A percentile compares a stretch with the other conserved stretches of the same genome.
Evolutionary conservation across 2,329 filamentous ascomycete genomes (phyloP).

Genomic region (Rhinocladiella mackenziei): DNA sequence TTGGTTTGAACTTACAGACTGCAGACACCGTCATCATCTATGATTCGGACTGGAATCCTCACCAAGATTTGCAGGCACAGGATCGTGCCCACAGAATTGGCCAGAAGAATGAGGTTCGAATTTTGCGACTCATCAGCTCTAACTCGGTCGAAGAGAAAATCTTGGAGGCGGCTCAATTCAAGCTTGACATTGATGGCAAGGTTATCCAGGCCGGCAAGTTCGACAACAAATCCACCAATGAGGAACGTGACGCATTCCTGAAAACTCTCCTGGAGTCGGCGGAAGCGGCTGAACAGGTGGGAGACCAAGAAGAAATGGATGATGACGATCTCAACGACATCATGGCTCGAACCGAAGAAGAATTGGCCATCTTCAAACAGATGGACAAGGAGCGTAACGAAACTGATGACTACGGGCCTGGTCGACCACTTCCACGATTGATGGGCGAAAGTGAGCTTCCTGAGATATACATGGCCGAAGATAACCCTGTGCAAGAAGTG

Average conservation of each 20-base stretch:
- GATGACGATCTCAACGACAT: slow-evolving; percentile 96
- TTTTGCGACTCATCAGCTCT: slow-evolving; percentile 88
- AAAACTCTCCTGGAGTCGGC: slow-evolving; percentile 84
- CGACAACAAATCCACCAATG: slow-evolving; percentile 98
- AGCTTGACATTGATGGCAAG: slow-evolving; percentile 98
- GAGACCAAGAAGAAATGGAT: slow-evolving; percentile 88
- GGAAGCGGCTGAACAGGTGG: slow-evolving; percentile 63
- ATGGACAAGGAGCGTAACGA: slow-evolving; percentile 72
- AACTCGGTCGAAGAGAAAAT: slow-evolving; percentile 99
- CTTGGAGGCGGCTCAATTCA: slow-evolving; percentile 91
- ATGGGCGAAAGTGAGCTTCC: slow-evolving; percentile 85
- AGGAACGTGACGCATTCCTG: slow-evolving; percentile 94
- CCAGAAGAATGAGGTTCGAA: slow-evolving; percentile 98
- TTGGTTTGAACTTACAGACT: slow-evolving; percentile 94
- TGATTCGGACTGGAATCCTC: slow-evolving; percentile 99
- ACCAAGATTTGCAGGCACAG: slow-evolving; percentile 97
- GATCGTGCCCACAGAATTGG: slow-evolving; percentile 99
- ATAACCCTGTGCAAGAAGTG: slow-evolving; percentile 73
- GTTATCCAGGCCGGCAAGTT: slow-evolving; percentile 99
- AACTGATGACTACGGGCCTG: slow-evolving; percentile 67
- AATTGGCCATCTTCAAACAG: slow-evolving; percentile 72
- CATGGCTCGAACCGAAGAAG: slow-evolving; percentile 80
- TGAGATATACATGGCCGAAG: slow-evolving; percentile 88
- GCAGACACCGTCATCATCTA: slow-evolving; percentile 99
- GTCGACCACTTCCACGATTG: slow-evolving; percentile 67